These are phyloP conservation scores for Metschnikowia corniflorae DNA, from an alignment of 805 yeast species.

Conservation along the genomic window DNA sequence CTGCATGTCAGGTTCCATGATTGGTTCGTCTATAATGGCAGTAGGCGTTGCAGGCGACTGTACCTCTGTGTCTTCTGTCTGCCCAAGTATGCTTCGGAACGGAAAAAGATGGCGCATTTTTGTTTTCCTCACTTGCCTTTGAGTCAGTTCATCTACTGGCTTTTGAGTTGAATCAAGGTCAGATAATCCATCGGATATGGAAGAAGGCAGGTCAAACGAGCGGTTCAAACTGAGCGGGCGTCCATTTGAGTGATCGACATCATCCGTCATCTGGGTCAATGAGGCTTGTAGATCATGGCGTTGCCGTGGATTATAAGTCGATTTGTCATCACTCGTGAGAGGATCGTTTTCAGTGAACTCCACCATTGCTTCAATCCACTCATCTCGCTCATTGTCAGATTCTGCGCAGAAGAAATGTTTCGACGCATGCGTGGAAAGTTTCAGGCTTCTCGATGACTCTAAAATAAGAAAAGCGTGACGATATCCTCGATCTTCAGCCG, in stretches of 20 bases:
- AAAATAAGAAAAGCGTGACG: slow-evolving; percentile 59
- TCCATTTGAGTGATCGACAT: background rate
- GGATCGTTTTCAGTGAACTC: slow-evolving; percentile 29
- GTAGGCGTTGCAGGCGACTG: background rate
- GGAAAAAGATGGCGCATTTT: slow-evolving; percentile 62
- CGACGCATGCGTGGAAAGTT: slow-evolving; percentile 34
- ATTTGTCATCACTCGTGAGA: background rate
- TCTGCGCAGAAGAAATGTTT: slow-evolving; percentile 76
- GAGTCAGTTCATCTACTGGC: slow-evolving; percentile 3
- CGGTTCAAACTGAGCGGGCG: background rate
- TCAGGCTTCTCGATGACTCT: slow-evolving; percentile 40
- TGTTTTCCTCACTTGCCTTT: slow-evolving; percentile 40
- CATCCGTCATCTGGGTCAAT: background rate
- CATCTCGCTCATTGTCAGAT: slow-evolving; percentile 69
- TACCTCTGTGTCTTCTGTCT: slow-evolving; percentile 1
- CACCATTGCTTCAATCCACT: slow-evolving; percentile 55
- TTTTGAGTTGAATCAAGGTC: slow-evolving; percentile 8
- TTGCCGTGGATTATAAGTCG: background rate
- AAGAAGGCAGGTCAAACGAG: background rate
- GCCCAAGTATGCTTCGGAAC: slow-evolving; percentile 30
- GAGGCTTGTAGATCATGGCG: no score
- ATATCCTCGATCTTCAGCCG: slow-evolving; percentile 46
- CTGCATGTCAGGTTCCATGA: slow-evolving; percentile 16
- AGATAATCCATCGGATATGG: background rate
- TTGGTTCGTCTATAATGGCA: background rate